Evolutionary conservation across 768 basidiomycete genomes (phyloP), one percentile per base, ranked within the genome.

Genomic region (Cystoderma amianthinum): DNA sequence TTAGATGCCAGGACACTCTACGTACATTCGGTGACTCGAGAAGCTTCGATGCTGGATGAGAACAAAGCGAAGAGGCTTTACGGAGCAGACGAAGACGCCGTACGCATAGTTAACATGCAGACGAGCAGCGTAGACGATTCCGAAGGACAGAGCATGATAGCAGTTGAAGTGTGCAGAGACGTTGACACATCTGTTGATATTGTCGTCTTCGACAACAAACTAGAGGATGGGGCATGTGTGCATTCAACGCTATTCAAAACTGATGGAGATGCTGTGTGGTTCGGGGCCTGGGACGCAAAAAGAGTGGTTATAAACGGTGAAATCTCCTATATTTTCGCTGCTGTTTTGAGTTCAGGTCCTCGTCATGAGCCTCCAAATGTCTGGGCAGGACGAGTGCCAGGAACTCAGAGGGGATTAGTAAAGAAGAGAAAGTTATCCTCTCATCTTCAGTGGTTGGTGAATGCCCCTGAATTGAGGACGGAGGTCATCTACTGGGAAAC

Each of bases 81-180:
- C 40, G 61, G 61, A 25, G 41, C 44, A 13, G 38, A 46, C 10
- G 59, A 63, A 24, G 63, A 64, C 39, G 49, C 50, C 0, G 60
- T 74, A 7, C 47, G 48, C 13, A 61, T 69, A 39, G 54, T 72
- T 16, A 59, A 66, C 37, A 60, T 60, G 39, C 45, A 51, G 23
- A 39, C 47, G 4, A 46, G 51, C 5, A n/a, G n/a, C n/a, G n/a
- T n/a, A n/a, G n/a, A n/a, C n/a, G 37, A 40, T 32, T 16, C 32
- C 3, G 41, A 30, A 9, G 10, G 9, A 9, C 28, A 30, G 15
- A 30, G 42, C 9, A 48, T 51, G 34, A 49, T 64, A 21, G 51
- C 55, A 1, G 52, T 65, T 32, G 60, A 67, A 45, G 67, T 70
- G 17, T 72, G 69, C 61, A 61, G 47, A 28, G 55, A 72, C 20